These are phyloP conservation scores for Lichtheimia ornata DNA, from an alignment of 371 early-diverging fungal species.

Conservation along the genomic window DNA sequence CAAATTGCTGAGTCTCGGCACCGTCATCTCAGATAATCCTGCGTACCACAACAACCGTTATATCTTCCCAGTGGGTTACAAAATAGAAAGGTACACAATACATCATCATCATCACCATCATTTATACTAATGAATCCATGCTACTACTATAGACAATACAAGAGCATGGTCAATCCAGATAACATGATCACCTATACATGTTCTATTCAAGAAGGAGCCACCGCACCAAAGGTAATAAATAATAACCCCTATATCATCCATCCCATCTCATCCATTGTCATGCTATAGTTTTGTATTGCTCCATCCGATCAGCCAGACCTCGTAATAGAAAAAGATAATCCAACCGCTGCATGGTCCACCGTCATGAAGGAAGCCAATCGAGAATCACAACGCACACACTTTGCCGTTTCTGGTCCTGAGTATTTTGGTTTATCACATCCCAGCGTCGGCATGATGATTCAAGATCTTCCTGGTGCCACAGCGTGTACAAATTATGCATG, in stretches of 20 bases:
- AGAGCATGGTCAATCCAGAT: conserved; percentile 70
- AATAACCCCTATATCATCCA: not conserved
- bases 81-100: conserved; percentile 39
- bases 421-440: conserved; percentile 89
- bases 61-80: conserved; percentile 89
- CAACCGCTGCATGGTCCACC: conserved; percentile 89
- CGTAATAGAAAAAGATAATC: conserved; percentile 69
- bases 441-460: conserved; percentile 84
- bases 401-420: conserved; percentile 88
- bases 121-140: not conserved
- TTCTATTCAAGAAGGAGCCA: conserved; percentile 71
- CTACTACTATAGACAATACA: conserved; percentile 51
- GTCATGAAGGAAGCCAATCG: conserved; percentile 74
- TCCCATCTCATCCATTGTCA: not conserved
- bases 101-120: not conserved
- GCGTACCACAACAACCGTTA: conserved; percentile 87
- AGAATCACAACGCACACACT: conserved; percentile 69
- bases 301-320: conserved; percentile 67
- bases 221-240: conserved; percentile 53
- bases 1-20: conserved; percentile 68
- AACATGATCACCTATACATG: conserved; percentile 67
- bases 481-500: conserved; percentile 71
- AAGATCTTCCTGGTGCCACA: conserved; percentile 77
- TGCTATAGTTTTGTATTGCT: conserved; percentile 66
- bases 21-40: conserved; percentile 69